Base-by-base conservation (phyloP, 257 asterid species). In the Buddleja alternifolia region DNA sequence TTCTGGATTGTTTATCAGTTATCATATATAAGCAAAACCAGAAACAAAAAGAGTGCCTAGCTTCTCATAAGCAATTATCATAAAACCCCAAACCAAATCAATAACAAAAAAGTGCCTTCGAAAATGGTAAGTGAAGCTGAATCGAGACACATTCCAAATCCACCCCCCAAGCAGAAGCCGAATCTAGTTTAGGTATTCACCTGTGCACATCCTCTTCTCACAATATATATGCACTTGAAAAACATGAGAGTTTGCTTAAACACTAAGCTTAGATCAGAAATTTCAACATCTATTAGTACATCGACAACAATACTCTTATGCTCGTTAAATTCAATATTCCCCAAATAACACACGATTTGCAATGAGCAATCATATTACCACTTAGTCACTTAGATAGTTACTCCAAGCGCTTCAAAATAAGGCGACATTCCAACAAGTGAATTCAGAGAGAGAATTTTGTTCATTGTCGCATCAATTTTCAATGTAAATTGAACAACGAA, bases 401-500 rank as follows among this genome's bases (percentile, higher is more conserved):
- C 17, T 50, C 17, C 24, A 48, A 16, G 24, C 24, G 9, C 55
- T 48, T 21, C 54, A 47, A 17, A 16, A 47, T n/a, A 17, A 47
- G 54, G 54, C 20, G 14, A 46, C 11, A 53, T 25, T 4, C 5
- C 61, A 55, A 9, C 20, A 12, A 24, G 41, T 55, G 17, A 23
- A 23, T 23, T 53, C 37, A 53, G 17, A 53, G 60, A 53, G n/a
- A 15, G 3, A 21, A 1, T 11, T 6, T 11, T 32, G 14, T 17
- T 47, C 45, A 16, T 9, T 52, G 20, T 4, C 21, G 59, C 37
- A 29, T 29, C 50, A 32, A n/a, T 3, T 8, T 16, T 24, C 20
- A 42, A 37, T 17, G 57, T 51, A 63, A 29, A 72, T 42, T n/a
- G 36, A 39, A 62, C 70, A 71, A 25, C 20, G 9, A 32, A 12